A percentile compares a stretch with the other conserved stretches of the same genome.
Conservation (phyloP, 768 basidiomycete genomes). For the Rhodotorula babjevae region DNA sequence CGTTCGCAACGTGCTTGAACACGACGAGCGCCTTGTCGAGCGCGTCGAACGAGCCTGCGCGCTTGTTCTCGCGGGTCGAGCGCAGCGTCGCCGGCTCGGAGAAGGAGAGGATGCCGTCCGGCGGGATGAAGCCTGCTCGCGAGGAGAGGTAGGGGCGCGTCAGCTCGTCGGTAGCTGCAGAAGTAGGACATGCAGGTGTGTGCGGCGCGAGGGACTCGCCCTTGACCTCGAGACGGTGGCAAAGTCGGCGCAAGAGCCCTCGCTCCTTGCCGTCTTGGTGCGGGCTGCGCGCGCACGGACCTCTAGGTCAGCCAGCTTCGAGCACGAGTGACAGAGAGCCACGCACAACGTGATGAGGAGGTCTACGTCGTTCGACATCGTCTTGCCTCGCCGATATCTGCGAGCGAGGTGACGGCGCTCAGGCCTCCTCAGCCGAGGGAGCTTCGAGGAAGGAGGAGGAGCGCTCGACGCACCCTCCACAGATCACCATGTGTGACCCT, state of each 20-base stretch:
- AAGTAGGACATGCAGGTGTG: too few species aligned
- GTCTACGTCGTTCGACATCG: constrained; percentile 21
- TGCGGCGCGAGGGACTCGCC: constrained; percentile 14
- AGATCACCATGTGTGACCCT: constrained; percentile 15
- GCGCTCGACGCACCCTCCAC: constrained; percentile 18
- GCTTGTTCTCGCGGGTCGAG: constrained; percentile 24
- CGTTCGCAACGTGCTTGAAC: constrained; percentile 31
- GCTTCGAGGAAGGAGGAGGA: neutral
- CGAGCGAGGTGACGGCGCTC: neutral
- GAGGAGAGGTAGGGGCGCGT: neutral
- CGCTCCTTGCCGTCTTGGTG: constrained; percentile 35
- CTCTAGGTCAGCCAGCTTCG: neutral
- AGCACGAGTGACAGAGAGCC: neutral
- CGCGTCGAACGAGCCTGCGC: constrained; percentile 30
- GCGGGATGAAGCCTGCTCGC: constrained; percentile 27
- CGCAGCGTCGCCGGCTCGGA: constrained; percentile 22
- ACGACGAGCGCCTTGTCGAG: constrained; percentile 37
- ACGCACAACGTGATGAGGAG: constrained; percentile 27
- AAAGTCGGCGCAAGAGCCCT: constrained; percentile 10
- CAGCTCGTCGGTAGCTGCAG: neutral
- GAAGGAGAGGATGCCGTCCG: constrained; percentile 18
- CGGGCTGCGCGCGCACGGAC: neutral
- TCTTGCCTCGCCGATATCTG: constrained; percentile 30
- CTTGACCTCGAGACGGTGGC: constrained; percentile 25
- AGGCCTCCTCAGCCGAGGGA: neutral